Conservation (phyloP, 129 eudicot species). For the Centaurea solstitialis region DNA sequence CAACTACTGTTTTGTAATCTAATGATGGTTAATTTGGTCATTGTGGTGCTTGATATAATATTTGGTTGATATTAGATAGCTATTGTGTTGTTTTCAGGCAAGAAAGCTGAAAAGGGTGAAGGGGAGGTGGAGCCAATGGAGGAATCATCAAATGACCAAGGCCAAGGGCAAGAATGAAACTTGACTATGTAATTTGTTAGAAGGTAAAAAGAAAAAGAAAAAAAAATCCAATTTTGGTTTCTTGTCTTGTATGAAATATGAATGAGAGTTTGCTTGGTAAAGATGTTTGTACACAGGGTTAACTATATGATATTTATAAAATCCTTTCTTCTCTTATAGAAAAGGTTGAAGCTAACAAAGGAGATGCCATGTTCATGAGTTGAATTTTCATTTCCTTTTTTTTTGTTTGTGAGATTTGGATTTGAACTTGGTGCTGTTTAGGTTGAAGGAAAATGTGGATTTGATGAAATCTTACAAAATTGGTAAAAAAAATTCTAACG, state of each 20-base stretch:
- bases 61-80: too few species aligned
- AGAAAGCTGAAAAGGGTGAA: conserved; percentile 26
- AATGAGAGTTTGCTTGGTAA: neutral
- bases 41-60: too few species aligned
- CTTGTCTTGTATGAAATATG: conserved; percentile 14
- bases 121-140: conserved; percentile 22
- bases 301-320: neutral
- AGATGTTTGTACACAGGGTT: conserved; percentile 17
- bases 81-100: conserved; percentile 5
- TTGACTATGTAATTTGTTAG: conserved; percentile 15
- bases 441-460: too few species aligned
- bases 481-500: too few species aligned
- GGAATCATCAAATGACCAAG: conserved; percentile 10
- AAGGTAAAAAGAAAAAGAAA: neutral
- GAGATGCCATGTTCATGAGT: too few species aligned
- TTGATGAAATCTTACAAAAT: too few species aligned
- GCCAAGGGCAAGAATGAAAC: conserved; percentile 33
- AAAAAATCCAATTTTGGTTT: conserved; percentile 40
- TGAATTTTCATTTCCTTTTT: too few species aligned
- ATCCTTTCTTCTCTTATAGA: neutral
- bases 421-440: too few species aligned
- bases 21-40: neutral
- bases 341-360: neutral
- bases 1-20: neutral
- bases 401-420: too few species aligned